phyloP scores from a whole-genome alignment of 352 stramenopile species.

The Globisporangium cederbergense region DNA sequence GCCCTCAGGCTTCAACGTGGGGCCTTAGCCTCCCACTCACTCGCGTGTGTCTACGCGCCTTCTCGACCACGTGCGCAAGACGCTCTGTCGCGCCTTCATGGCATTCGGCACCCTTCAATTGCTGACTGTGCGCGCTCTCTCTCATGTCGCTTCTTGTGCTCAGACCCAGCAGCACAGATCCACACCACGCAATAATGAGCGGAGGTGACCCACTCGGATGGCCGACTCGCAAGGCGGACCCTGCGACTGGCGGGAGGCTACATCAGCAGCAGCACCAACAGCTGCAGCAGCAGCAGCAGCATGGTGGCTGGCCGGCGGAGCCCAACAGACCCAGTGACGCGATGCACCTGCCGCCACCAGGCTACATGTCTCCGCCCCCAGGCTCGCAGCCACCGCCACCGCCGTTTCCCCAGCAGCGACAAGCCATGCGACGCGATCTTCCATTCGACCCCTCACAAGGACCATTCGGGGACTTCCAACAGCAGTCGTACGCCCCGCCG shows the following conservation, averaged over 20 bases:
- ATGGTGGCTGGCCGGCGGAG: background rate
- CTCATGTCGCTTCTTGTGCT: background rate
- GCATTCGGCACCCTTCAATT: background rate
- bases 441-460: conserved; percentile 5
- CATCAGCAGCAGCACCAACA: no score
- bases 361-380: background rate
- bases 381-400: background rate
- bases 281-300: background rate
- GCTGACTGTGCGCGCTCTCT: background rate
- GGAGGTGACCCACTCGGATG: conserved; percentile 1
- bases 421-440: conserved; percentile 1
- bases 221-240: background rate
- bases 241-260: background rate
- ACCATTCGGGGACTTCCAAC: conserved; percentile 3
- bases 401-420: conserved; percentile 3
- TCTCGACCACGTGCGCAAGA: no score
- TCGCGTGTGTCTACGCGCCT: no score
- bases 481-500: conserved; percentile 2
- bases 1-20: background rate
- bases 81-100: no score
- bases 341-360: background rate
- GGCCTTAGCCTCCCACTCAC: no score
- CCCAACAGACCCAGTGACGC: background rate
- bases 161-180: background rate
- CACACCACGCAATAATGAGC: background rate